Base-by-base conservation (phyloP, 139 green algal genomes). In the Haematococcus sp. region DNA sequence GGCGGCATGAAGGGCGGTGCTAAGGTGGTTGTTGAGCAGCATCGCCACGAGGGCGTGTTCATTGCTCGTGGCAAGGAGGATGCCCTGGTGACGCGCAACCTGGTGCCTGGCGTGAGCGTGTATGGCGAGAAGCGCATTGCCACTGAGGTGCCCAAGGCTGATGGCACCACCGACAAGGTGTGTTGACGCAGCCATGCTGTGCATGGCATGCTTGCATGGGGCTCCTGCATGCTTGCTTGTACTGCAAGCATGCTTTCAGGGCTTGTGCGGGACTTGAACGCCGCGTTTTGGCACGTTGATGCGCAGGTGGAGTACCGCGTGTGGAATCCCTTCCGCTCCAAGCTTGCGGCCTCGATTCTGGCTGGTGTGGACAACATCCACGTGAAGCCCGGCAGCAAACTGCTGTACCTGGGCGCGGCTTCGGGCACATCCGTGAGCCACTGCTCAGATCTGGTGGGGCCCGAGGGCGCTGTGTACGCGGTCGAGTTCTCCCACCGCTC, bases 301-400 rank as follows among this genome's bases (percentile, higher is more conserved):
- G 81, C 90, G 43, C 98, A 99, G 88, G 84, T 91, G 3, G 96
- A 99, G 90, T 99, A 99, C 89, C 88, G 96, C 44, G 95, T 99
- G 40, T 99, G 96, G 96, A 99, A 99, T 88, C 96, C 96, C 35
- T 98, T 98, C 92, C 85, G 96, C 35, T 97, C 91, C 52, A 99
- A 99, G 91, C 87, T 99, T 64, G 96, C 96, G 17, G 96, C 96
- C 22, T 92, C 94, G 15, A 93, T 99, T 43, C 85, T 99, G 33
- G 96, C 96, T 43, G 96, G 96, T 65, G 86, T 99, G 17, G 96
- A 99, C 89, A 97, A 99, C 87, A 98, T 99, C 72, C 90, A 98
- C 82, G 94, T 99, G 73, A 95, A 97, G 81, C 96, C 94, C 2
- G 91, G 92, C 35, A 87, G 83, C 68, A 96, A 97, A 85, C 84